These are phyloP conservation scores for Leishmania guyanensis DNA, from an alignment of 208 protist genomes.

Conservation along the genomic window DNA sequence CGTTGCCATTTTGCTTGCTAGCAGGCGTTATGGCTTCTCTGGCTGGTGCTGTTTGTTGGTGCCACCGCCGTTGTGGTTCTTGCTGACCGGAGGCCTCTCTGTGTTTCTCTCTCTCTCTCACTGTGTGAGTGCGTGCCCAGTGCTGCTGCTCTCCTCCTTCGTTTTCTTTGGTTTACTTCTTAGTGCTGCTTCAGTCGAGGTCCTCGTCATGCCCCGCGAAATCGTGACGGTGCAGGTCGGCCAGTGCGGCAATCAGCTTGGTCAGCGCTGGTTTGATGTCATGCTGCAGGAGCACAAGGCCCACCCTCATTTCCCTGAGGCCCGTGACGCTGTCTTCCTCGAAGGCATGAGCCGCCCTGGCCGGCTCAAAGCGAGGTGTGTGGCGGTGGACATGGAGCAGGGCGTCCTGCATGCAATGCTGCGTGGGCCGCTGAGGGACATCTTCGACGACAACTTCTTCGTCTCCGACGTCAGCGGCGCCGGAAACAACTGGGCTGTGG, in stretches of 20 bases:
- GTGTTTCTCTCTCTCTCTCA: neutral
- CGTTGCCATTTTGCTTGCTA: neutral
- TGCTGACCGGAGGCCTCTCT: neutral
- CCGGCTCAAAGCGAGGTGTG: slow-evolving; percentile 88
- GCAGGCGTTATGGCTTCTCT: neutral
- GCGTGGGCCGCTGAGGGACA: slow-evolving; percentile 67
- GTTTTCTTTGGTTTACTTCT: neutral
- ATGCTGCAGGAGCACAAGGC: slow-evolving; percentile 94
- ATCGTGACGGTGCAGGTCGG: slow-evolving; percentile 92
- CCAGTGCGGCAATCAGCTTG: slow-evolving; percentile 96
- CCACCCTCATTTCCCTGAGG: slow-evolving; percentile 72
- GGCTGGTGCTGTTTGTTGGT: neutral
- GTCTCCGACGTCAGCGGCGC: slow-evolving; percentile 88
- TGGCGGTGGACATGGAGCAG: slow-evolving; percentile 97
- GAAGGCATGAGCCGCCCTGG: slow-evolving; percentile 7
- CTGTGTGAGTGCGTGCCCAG: neutral
- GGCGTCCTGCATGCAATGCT: slow-evolving; percentile 91
- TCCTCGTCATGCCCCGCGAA: slow-evolving; percentile 79
- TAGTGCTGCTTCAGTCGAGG: neutral
- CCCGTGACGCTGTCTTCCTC: slow-evolving; percentile 76
- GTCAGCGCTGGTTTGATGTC: slow-evolving; percentile 95
- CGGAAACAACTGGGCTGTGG: slow-evolving; percentile 95
- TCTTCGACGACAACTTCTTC: slow-evolving; percentile 93
- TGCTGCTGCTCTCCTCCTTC: neutral
- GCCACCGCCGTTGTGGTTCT: slow-evolving; percentile 3